These are phyloP conservation scores for Magnusiomyces paraingens DNA, from an alignment of 1,139 yeast species.

Conservation along the genomic window DNA sequence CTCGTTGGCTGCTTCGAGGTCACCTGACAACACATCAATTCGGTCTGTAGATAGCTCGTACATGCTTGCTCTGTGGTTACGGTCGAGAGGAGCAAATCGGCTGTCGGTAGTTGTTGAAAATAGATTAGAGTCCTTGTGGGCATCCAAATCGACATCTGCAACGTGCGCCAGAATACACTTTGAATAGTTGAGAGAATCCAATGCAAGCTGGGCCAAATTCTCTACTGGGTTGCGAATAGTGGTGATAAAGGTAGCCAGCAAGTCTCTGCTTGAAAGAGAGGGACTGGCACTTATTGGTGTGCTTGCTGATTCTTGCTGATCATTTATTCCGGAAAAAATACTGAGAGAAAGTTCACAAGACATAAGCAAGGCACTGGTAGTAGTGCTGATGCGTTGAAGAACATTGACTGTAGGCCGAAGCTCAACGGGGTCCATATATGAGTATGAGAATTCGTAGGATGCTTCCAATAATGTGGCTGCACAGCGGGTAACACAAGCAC, in stretches of 20 bases:
- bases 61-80: background rate
- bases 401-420: slow-evolving; percentile 35
- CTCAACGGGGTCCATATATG: slow-evolving; percentile 41
- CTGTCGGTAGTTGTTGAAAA: background rate
- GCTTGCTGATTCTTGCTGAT: background rate
- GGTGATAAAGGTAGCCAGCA: slow-evolving; percentile 32
- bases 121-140: slow-evolving; percentile 8
- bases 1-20: slow-evolving; percentile 31
- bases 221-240: slow-evolving; percentile 33
- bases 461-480: slow-evolving; percentile 41
- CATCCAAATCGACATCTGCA: slow-evolving; percentile 35
- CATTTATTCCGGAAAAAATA: slow-evolving; percentile 27
- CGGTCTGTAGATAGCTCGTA: slow-evolving; percentile 21
- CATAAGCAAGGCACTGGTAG: slow-evolving; percentile 40
- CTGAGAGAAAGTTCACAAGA: slow-evolving; percentile 45
- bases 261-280: slow-evolving; percentile 34
- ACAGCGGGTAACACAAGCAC: slow-evolving; percentile 34
- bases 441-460: slow-evolving; percentile 43
- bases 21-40: slow-evolving; percentile 29
- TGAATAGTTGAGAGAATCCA: slow-evolving; percentile 31
- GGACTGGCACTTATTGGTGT: background rate
- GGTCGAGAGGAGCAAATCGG: background rate
- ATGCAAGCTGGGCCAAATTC: slow-evolving; percentile 31
- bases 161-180: slow-evolving; percentile 35
- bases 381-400: slow-evolving; percentile 32